A percentile compares a stretch with the other conserved stretches of the same genome.
Evolutionary conservation across 2,329 filamentous ascomycete species (phyloP).

Genomic region (Chaetomium sp.): DNA sequence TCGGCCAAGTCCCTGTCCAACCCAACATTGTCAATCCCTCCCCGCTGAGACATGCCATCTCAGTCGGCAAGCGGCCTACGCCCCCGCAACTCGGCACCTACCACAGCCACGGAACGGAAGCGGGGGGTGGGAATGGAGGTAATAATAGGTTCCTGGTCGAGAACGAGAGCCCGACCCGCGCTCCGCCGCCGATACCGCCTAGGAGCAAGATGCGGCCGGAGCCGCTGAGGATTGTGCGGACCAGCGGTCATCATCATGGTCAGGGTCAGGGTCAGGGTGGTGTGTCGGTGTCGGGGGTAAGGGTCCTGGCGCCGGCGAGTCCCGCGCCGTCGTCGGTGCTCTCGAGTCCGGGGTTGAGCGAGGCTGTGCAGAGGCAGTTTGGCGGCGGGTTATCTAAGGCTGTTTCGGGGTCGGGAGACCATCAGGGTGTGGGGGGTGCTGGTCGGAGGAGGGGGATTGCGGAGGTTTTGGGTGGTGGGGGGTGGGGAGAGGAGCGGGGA

Average conservation of each 20-base stretch:
- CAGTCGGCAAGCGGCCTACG: not conserved
- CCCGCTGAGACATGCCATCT: not conserved
- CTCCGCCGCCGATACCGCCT: constrained; percentile 27
- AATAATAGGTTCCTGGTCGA: not conserved
- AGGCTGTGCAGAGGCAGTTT: constrained; percentile 39
- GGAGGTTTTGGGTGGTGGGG: constrained; percentile 5
- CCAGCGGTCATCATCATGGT: not conserved
- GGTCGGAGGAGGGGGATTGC: constrained; percentile 7
- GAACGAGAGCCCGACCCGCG: constrained; percentile 17
- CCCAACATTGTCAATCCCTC: constrained; percentile 5
- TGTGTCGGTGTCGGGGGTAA: no score
- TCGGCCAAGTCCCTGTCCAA: constrained; percentile 4
- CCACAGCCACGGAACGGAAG: not conserved
- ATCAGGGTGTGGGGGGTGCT: not conserved
- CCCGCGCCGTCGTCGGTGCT: constrained; percentile 10
- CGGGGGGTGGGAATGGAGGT: no score
- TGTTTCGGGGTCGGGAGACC: not conserved
- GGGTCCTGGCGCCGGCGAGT: not conserved
- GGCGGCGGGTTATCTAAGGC: no score
- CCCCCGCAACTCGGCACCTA: not conserved
- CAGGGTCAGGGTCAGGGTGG: not conserved
- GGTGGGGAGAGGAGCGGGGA: not conserved
- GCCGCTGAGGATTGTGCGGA: constrained; percentile 23
- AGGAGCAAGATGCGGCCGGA: constrained; percentile 33
- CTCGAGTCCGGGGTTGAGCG: constrained; percentile 36